Evolutionary conservation across 257 asterid genomes (phyloP).

Genomic region (Datura wrightii): DNA sequence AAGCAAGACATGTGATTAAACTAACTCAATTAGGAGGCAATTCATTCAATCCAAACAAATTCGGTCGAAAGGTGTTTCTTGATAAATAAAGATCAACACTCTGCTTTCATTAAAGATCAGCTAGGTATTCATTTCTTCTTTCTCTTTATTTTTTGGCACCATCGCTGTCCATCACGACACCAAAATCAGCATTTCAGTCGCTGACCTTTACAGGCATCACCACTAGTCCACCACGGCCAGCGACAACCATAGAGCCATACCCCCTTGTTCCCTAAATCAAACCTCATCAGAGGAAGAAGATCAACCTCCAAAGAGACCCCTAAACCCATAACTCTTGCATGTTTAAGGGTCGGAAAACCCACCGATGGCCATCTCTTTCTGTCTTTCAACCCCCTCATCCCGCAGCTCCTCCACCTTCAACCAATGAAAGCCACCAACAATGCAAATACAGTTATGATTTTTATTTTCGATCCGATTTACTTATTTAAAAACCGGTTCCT

Average conservation of each 20-base stretch:
- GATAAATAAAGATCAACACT: neutral
- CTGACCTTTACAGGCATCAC: neutral
- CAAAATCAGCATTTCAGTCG: neutral
- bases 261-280: neutral
- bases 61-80: neutral
- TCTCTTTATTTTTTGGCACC: slow-evolving; percentile 2
- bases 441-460: neutral
- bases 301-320: neutral
- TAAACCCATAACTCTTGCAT: neutral
- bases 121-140: neutral
- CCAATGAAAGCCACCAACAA: neutral
- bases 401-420: neutral
- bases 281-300: neutral
- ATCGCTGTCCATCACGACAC: neutral
- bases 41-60: neutral
- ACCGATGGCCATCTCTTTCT: neutral
- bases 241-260: neutral
- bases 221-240: neutral
- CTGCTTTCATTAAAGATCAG: slow-evolving; percentile 9
- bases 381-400: neutral
- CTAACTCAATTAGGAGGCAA: neutral
- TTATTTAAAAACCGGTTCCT: neutral
- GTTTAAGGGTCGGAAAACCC: neutral
- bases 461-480: neutral
- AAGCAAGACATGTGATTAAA: neutral